A percentile compares a stretch with the other conserved stretches of the same genome.
These are phyloP conservation scores for Lodderomyces orthopsilosis DNA, from an alignment of 1,139 yeast genomes.

Conservation along the genomic window DNA sequence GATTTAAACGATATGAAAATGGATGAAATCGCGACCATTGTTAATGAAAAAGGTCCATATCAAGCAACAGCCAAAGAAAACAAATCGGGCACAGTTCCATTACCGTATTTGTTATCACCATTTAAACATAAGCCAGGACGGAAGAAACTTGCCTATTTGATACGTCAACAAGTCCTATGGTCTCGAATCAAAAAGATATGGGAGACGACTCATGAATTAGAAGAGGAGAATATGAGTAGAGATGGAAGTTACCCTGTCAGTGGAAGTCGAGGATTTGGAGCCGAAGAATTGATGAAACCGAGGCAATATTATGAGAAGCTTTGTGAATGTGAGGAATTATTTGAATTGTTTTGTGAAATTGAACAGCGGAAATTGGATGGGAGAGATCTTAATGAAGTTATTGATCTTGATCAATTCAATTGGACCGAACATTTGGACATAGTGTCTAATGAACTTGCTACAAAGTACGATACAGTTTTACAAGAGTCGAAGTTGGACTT, in stretches of 20 bases:
- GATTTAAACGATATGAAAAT: slow-evolving; percentile 33
- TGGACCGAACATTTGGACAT: slow-evolving; percentile 28
- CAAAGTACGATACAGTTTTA: slow-evolving; percentile 15
- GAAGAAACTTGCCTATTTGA: slow-evolving; percentile 30
- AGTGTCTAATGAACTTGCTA: slow-evolving; percentile 18
- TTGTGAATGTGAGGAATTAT: slow-evolving; percentile 30
- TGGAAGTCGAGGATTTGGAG: slow-evolving; percentile 30
- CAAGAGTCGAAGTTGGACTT: slow-evolving; percentile 17
- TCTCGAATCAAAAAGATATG: slow-evolving; percentile 25
- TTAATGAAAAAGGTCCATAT: slow-evolving; percentile 38
- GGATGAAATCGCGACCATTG: slow-evolving; percentile 17
- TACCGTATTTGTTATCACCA: slow-evolving; percentile 33
- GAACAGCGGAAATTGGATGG: slow-evolving; percentile 3
- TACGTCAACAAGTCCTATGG: slow-evolving; percentile 29
- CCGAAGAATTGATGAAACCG: slow-evolving; percentile 28
- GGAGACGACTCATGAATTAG: slow-evolving; percentile 11
- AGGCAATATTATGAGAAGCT: slow-evolving; percentile 26
- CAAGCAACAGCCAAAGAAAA: slow-evolving; percentile 30
- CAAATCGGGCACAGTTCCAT: slow-evolving; percentile 30
- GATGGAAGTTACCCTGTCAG: slow-evolving; percentile 31
- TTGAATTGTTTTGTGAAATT: slow-evolving; percentile 31
- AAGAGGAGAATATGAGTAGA: slow-evolving; percentile 9
- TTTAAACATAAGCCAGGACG: slow-evolving; percentile 18
- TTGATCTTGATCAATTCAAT: slow-evolving; percentile 8
- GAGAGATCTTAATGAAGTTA: background rate